Conservation (phyloP, 495 filamentous ascomycete species). For the Sabuloglossum arenarium region DNA sequence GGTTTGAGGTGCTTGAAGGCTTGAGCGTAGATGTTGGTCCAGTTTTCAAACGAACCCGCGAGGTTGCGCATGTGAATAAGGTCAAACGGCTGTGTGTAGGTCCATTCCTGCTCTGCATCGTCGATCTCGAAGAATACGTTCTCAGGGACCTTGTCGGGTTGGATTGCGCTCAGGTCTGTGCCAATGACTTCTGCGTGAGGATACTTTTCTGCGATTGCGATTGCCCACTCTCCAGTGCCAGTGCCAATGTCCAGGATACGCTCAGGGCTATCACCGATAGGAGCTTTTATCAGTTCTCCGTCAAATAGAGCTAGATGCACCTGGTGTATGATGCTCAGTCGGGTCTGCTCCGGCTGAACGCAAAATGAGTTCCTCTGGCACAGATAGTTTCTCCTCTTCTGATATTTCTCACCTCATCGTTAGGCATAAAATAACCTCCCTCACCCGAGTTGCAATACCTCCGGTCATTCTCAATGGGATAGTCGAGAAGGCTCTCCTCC, state of each 20-base stretch:
- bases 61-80: constrained; percentile 14
- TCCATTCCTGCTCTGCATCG: constrained; percentile 10
- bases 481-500: constrained; percentile 31
- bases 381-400: constrained; percentile 17
- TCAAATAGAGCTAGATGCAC: constrained; percentile 12
- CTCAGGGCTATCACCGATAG: constrained; percentile 3
- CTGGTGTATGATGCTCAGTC: constrained; percentile 34
- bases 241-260: constrained; percentile 13
- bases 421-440: constrained; percentile 51
- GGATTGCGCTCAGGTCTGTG: constrained; percentile 12
- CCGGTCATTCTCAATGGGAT: constrained; percentile 39
- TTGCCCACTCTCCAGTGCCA: constrained; percentile 18
- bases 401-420: constrained; percentile 13
- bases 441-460: constrained; percentile 31
- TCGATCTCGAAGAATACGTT: constrained; percentile 7
- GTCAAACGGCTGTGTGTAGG: constrained; percentile 13
- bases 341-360: constrained; percentile 41
- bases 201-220: constrained; percentile 13
- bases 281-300: constrained; percentile 12
- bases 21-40: constrained; percentile 12
- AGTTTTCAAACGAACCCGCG: constrained; percentile 12
- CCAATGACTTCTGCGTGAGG: constrained; percentile 15
- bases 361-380: not conserved
- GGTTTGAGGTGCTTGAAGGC: constrained; percentile 11
- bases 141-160: constrained; percentile 5